phyloP scores from a whole-genome alignment of 2,329 filamentous ascomycete genomes.

The Stachybotrys echinatus region DNA sequence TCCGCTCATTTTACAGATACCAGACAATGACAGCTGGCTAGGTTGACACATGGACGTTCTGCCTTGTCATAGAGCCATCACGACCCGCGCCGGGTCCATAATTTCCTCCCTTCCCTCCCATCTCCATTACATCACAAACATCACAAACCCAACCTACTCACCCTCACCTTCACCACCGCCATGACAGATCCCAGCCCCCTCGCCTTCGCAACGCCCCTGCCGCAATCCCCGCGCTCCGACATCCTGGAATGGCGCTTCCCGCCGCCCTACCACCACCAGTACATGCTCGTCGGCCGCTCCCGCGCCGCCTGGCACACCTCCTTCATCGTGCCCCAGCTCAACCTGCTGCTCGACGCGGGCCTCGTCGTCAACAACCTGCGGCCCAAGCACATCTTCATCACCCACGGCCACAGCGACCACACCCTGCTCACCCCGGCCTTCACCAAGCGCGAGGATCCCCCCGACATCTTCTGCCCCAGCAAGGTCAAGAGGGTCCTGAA shows the following conservation, averaged over 20 bases:
- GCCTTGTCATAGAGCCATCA: no score
- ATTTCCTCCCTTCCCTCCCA: neutral
- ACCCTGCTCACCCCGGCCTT: conserved; percentile 37
- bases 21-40: no score
- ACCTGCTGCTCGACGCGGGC: conserved; percentile 43
- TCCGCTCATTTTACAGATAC: no score
- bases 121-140: neutral
- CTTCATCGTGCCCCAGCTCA: conserved; percentile 43
- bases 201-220: conserved; percentile 36
- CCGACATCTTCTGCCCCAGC: conserved; percentile 38
- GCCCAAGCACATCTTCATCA: conserved; percentile 44
- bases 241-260: conserved; percentile 41
- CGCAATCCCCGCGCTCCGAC: conserved; percentile 36
- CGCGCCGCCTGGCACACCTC: conserved; percentile 47
- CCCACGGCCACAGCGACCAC: conserved; percentile 44
- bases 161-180: neutral
- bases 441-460: conserved; percentile 36
- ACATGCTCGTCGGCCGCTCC: conserved; percentile 39
- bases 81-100: neutral
- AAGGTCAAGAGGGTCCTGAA: conserved; percentile 34
- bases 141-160: neutral
- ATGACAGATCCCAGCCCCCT: conserved; percentile 7
- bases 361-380: conserved; percentile 38
- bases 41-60: no score
- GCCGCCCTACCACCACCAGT: conserved; percentile 30